Conservation (phyloP, 306 rosid genomes). For the Quercus rubra region DNA sequence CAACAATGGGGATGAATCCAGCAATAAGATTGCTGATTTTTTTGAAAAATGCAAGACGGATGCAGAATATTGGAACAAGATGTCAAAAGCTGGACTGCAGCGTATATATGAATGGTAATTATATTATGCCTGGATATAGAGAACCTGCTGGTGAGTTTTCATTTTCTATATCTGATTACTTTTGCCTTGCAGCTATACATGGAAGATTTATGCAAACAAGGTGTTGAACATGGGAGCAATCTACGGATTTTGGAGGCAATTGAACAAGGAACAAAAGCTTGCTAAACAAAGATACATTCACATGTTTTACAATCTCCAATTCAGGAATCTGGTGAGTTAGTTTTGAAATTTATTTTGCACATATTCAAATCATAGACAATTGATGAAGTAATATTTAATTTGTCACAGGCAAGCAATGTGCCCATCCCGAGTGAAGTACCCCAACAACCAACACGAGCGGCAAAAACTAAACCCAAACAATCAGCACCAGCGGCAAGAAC, state of each 20-base stretch:
- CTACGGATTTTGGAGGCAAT: conserved; percentile 80
- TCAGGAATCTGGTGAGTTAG: conserved; percentile 61
- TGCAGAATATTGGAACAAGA: conserved; percentile 52
- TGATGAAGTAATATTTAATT: neutral
- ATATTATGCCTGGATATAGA: neutral
- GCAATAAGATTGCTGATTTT: conserved; percentile 77
- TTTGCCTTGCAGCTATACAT: conserved; percentile 67
- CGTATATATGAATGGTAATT: conserved; percentile 76
- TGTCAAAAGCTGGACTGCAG: conserved; percentile 65
- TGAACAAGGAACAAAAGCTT: conserved; percentile 64
- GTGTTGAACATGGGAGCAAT: conserved; percentile 81
- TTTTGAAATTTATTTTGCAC: neutral
- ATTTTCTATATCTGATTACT: neutral
- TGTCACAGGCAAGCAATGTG: conserved; percentile 54
- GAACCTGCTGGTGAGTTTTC: neutral
- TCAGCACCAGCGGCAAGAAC: conserved; percentile 13
- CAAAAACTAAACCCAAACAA: conserved; percentile 13
- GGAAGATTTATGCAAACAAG: conserved; percentile 94
- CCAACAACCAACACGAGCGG: conserved; percentile 3
- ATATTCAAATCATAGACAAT: neutral
- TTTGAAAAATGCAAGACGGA: conserved; percentile 74
- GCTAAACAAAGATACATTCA: conserved; percentile 84
- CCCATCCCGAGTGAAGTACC: conserved; percentile 52
- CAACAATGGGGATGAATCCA: conserved; percentile 66
- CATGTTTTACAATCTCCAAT: conserved; percentile 69